Conservation (phyloP, 2,329 filamentous ascomycete species). For the Dactylellina cionopaga region DNA sequence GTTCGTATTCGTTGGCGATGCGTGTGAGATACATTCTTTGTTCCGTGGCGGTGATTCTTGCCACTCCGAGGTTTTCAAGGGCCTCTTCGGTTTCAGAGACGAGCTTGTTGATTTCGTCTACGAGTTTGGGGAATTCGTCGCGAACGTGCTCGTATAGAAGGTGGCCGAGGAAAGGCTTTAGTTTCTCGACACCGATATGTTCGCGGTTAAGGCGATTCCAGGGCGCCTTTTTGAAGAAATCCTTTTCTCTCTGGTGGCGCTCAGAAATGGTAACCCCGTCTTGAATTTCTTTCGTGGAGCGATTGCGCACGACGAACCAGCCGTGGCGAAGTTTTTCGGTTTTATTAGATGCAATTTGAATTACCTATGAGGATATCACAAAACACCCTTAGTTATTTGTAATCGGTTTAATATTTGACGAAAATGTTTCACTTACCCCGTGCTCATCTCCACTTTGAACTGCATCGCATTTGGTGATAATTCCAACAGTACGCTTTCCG, state of each 20-base stretch:
- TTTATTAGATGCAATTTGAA: slow-evolving; percentile 38
- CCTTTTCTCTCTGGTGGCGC: slow-evolving; percentile 53
- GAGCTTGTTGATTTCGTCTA: slow-evolving; percentile 61
- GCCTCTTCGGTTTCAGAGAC: slow-evolving; percentile 57
- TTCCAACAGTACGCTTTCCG: slow-evolving; percentile 56
- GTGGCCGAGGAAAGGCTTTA: slow-evolving; percentile 62
- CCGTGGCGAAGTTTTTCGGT: slow-evolving; percentile 54
- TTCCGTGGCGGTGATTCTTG: slow-evolving; percentile 59
- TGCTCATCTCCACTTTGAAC: slow-evolving; percentile 54
- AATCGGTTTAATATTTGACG: neutral
- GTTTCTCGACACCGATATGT: slow-evolving; percentile 61
- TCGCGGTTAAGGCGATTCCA: slow-evolving; percentile 57
- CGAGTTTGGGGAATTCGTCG: slow-evolving; percentile 64
- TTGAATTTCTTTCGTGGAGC: slow-evolving; percentile 56
- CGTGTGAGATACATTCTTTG: slow-evolving; percentile 60
- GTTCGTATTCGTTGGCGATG: slow-evolving; percentile 61
- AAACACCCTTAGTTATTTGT: too few relatives aligned
- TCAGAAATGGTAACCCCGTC: slow-evolving; percentile 50
- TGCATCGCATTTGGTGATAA: slow-evolving; percentile 57
- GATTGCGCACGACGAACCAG: slow-evolving; percentile 56
- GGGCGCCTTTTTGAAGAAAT: slow-evolving; percentile 55
- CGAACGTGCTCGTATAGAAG: slow-evolving; percentile 62
- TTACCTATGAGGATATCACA: slow-evolving; percentile 8
- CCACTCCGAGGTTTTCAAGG: slow-evolving; percentile 59
- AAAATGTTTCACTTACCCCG: slow-evolving; percentile 1